These are phyloP conservation scores for Peronospora belbahrii DNA, from an alignment of 352 stramenopile genomes.

Conservation along the genomic window DNA sequence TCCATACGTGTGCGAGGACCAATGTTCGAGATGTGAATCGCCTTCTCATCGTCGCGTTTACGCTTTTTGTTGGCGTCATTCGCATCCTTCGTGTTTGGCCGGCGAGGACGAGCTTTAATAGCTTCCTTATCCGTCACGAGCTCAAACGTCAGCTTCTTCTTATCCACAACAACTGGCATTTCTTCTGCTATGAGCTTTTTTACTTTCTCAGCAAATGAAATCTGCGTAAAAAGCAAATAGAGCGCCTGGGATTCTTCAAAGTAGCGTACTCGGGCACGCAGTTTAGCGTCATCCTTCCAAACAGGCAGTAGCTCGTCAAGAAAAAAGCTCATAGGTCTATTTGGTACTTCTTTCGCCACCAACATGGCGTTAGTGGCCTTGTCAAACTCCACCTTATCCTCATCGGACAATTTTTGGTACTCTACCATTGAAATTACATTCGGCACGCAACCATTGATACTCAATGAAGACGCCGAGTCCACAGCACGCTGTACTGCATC, in stretches of 20 bases:
- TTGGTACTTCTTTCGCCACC: conserved; percentile 72
- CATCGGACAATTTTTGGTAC: conserved; percentile 56
- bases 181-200: conserved; percentile 33
- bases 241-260: conserved; percentile 56
- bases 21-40: conserved; percentile 80
- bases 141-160: conserved; percentile 59
- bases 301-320: conserved; percentile 61
- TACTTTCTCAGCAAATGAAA: conserved; percentile 58
- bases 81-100: conserved; percentile 27
- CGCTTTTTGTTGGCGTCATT: conserved; percentile 67
- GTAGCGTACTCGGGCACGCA: conserved; percentile 68
- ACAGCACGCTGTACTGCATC: conserved; percentile 45
- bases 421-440: conserved; percentile 42
- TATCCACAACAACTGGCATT: conserved; percentile 45
- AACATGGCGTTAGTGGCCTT: conserved; percentile 78
- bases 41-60: conserved; percentile 68
- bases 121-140: conserved; percentile 62
- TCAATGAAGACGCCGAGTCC: conserved; percentile 40
- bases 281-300: conserved; percentile 56
- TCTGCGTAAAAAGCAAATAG: conserved; percentile 73
- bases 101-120: conserved; percentile 67
- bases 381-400: conserved; percentile 77
- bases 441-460: conserved; percentile 52
- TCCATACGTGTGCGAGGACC: conserved; percentile 56
- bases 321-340: conserved; percentile 62